Evolutionary conservation across 768 basidiomycete genomes (phyloP).

Genomic region (Boletus eberwhitei): DNA sequence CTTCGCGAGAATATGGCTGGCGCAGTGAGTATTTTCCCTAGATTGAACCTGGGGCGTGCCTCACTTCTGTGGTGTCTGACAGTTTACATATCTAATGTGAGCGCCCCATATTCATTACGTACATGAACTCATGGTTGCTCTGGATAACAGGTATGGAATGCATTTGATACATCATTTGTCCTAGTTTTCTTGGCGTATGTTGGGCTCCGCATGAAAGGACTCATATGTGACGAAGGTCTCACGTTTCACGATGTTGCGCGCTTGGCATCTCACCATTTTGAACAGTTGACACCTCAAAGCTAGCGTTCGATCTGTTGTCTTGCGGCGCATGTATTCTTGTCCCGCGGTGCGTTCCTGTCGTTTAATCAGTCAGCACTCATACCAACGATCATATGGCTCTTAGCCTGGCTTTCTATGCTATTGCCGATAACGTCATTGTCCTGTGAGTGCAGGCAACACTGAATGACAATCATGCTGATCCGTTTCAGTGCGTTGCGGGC

Average conservation of each 20-base stretch:
- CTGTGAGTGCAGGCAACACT: conserved; percentile 45
- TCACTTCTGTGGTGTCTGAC: neutral
- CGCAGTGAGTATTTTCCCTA: conserved; percentile 54
- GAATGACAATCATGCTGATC: conserved; percentile 4
- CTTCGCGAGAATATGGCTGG: conserved; percentile 86
- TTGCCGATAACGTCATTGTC: conserved; percentile 75
- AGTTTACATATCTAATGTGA: conserved; percentile 85
- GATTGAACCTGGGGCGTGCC: neutral
- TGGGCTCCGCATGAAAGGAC: conserved; percentile 59
- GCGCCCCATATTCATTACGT: neutral
- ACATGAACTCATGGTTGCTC: neutral
- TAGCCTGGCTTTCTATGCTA: conserved; percentile 75
- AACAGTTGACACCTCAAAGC: conserved; percentile 43
- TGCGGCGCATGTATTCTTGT: conserved; percentile 85
- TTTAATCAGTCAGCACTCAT: neutral
- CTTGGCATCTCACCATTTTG: conserved; percentile 2
- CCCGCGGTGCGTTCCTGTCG: conserved; percentile 51
- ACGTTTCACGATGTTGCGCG: conserved; percentile 5
- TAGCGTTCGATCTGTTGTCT: conserved; percentile 81
- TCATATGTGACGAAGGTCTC: conserved; percentile 50
- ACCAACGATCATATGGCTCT: neutral
- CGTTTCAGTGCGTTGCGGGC: conserved; percentile 64
- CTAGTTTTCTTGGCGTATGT: conserved; percentile 68
- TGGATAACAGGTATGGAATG: conserved; percentile 76
- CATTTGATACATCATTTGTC: conserved; percentile 77